phyloP scores from a whole-genome alignment of 352 stramenopile species.

The Saprolegnia parasitica region DNA sequence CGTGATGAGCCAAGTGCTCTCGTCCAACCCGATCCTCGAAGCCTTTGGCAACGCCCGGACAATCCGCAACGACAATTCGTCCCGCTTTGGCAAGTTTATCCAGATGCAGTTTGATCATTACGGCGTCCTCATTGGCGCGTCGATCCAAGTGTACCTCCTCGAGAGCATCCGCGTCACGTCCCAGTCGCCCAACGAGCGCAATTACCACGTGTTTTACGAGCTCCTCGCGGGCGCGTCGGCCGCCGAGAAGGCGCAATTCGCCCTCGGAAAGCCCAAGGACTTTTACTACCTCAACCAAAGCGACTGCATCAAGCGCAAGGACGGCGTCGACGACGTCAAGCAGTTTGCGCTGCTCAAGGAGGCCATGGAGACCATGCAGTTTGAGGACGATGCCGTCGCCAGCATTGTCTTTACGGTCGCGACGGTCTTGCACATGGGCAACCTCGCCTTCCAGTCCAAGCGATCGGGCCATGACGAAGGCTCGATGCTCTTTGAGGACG shows the following conservation, averaged over 20 bases:
- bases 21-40: slow-evolving; percentile 98
- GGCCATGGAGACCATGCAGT: slow-evolving; percentile 84
- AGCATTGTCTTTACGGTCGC: slow-evolving; percentile 89
- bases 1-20: slow-evolving; percentile 92
- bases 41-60: slow-evolving; percentile 98
- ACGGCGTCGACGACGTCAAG: slow-evolving; percentile 85
- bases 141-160: slow-evolving; percentile 94
- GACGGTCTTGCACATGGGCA: slow-evolving; percentile 92
- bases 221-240: slow-evolving; percentile 71
- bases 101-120: slow-evolving; percentile 90
- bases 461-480: slow-evolving; percentile 43
- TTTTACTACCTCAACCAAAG: slow-evolving; percentile 91
- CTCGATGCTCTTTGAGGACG: slow-evolving; percentile 49
- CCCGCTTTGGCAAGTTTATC: slow-evolving; percentile 97
- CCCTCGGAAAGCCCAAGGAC: slow-evolving; percentile 44
- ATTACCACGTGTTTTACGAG: slow-evolving; percentile 97
- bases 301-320: slow-evolving; percentile 75
- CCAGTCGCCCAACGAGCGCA: slow-evolving; percentile 89
- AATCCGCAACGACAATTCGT: slow-evolving; percentile 96
- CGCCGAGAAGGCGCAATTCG: slow-evolving; percentile 63
- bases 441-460: slow-evolving; percentile 87
- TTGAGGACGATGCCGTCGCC: slow-evolving; percentile 82
- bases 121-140: slow-evolving; percentile 81
- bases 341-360: slow-evolving; percentile 80
- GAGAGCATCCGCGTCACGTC: slow-evolving; percentile 94